phyloP scores from a whole-genome alignment of 495 filamentous ascomycete genomes.

The Lasiosphaeria hispida region DNA sequence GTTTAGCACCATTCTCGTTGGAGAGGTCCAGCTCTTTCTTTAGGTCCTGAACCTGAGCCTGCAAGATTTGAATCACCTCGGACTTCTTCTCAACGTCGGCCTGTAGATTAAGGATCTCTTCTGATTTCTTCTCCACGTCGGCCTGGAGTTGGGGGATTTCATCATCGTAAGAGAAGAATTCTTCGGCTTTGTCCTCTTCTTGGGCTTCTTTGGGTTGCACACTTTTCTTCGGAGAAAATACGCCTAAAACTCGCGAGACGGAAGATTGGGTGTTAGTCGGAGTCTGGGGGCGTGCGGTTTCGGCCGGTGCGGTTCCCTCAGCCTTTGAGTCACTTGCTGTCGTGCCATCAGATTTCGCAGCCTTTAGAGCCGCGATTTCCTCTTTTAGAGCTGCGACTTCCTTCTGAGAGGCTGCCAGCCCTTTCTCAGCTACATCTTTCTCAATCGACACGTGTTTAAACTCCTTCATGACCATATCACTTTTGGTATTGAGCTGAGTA shows the following conservation, averaged over 20 bases:
- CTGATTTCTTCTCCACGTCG: slow-evolving; percentile 53
- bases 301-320: neutral
- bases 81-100: slow-evolving; percentile 50
- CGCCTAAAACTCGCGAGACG: slow-evolving; percentile 35
- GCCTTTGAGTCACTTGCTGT: slow-evolving; percentile 19
- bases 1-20: slow-evolving; percentile 61
- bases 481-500: slow-evolving; percentile 80
- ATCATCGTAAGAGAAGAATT: slow-evolving; percentile 83
- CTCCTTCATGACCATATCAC: slow-evolving; percentile 88
- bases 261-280: slow-evolving; percentile 38
- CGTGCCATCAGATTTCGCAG: slow-evolving; percentile 29
- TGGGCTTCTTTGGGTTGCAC: slow-evolving; percentile 40
- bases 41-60: slow-evolving; percentile 32
- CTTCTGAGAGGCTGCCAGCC: slow-evolving; percentile 66
- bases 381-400: slow-evolving; percentile 53
- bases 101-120: slow-evolving; percentile 39
- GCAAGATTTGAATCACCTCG: slow-evolving; percentile 39
- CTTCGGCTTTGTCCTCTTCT: slow-evolving; percentile 58
- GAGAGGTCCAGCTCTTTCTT: slow-evolving; percentile 46
- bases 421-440: slow-evolving; percentile 75
- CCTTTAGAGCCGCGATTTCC: slow-evolving; percentile 35
- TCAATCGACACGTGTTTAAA: slow-evolving; percentile 83
- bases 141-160: slow-evolving; percentile 65
- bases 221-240: slow-evolving; percentile 51
- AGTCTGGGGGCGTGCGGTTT: slow-evolving; percentile 14